Evolutionary conservation across 2,329 filamentous ascomycete species (phyloP), one percentile per base, ranked within the genome.

Genomic region (Volutella citrinella): DNA sequence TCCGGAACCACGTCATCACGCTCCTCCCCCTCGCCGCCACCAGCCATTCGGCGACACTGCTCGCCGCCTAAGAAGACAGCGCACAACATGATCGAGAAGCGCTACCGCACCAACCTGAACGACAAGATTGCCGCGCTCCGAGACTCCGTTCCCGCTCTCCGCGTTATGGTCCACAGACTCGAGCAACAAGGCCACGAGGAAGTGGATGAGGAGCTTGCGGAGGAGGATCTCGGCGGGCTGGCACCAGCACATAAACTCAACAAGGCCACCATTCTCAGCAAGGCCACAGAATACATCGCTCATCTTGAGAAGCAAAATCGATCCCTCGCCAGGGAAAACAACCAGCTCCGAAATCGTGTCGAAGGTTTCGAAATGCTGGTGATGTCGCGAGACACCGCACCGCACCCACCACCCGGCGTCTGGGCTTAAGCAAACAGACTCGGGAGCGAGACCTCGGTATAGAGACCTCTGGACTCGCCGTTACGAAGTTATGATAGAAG

Each of bases 1-100:
- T 56, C 52, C 7, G 51, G 52, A 29, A 47, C 54, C 19, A 32
- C 45, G 8, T 53, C 52, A 6, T 59, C 55, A 11, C 54, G 45
- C 25, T 56, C 55, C 2, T 55, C 73, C 57, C 31, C 74, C 66
- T 17, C 69, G 69, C 55, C 53, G 17, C 55, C 50, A 30, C 51
- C 56, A 4, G 48, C 54, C 15, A 46, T 43, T 12, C 51, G 52
- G 31, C 52, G 52, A 23, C 54, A 54, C 42, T 43, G 52, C 46
- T 46, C 53, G 18, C 49, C 51, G 19, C 52, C 57, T 35, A 95
- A 94, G 72, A 95, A 95, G 72, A 90, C 88, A 14, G 87, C 89
- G 1, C 90, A 96, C 64, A 95, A 95, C 63, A 90, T 95, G 73
- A 95, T 96, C 45, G 90, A 96, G 66, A 95, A 95, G 71, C 74